Conservation (phyloP, 306 rosid genomes). For the Sindora glabra region DNA sequence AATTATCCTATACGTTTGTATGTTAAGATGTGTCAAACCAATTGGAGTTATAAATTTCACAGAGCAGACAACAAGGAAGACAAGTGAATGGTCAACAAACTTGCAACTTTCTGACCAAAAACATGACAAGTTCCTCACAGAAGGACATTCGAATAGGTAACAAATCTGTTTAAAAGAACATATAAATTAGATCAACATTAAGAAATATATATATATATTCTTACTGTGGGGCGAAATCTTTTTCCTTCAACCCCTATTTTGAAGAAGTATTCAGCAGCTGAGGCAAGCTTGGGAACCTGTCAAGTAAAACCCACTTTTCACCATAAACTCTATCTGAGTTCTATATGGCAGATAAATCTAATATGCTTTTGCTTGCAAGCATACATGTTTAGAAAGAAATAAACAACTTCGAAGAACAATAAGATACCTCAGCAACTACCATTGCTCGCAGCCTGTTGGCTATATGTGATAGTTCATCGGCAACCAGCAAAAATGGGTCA, state of each 20-base stretch:
- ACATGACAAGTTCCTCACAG: not conserved
- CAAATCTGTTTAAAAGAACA: not conserved
- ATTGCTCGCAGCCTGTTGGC: slow-evolving; percentile 68
- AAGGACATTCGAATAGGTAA: slow-evolving; percentile 2
- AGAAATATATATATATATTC: slow-evolving; percentile 8
- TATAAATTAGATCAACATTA: not conserved
- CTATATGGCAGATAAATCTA: no score
- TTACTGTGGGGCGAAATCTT: slow-evolving; percentile 95
- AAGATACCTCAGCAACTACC: slow-evolving; percentile 81
- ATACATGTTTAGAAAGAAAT: not conserved
- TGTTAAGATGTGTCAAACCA: not conserved
- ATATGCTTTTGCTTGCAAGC: not conserved
- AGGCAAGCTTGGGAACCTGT: slow-evolving; percentile 97
- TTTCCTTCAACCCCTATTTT: slow-evolving; percentile 96
- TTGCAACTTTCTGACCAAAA: not conserved
- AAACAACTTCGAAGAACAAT: not conserved
- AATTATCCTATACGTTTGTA: not conserved
- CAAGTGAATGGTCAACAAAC: not conserved
- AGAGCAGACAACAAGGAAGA: not conserved
- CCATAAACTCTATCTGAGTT: no score
- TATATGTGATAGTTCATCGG: slow-evolving; percentile 74
- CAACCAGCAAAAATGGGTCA: slow-evolving; percentile 89
- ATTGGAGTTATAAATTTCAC: not conserved
- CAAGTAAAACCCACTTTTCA: slow-evolving; percentile 18
- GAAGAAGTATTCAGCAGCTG: slow-evolving; percentile 91